phyloP scores from a whole-genome alignment of 257 asterid genomes.

The Salvia rosmarinus region DNA sequence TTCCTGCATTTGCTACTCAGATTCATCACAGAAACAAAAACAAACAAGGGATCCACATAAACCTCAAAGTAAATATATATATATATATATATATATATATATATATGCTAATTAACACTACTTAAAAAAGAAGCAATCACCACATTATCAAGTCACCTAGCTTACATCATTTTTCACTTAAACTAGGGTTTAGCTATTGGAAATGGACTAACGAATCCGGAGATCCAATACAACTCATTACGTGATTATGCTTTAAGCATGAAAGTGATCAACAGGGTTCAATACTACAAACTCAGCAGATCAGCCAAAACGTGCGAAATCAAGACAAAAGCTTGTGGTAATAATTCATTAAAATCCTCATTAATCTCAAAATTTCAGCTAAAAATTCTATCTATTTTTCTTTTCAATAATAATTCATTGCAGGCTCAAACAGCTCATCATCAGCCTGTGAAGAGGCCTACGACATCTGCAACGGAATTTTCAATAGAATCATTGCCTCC shows the following conservation, averaged over 20 bases:
- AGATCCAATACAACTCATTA: slow-evolving; percentile 49
- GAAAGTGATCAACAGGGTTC: slow-evolving; percentile 39
- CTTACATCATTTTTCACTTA: too few relatives aligned
- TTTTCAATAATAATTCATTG: slow-evolving; percentile 3
- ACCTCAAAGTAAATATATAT: too few relatives aligned
- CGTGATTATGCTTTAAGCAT: slow-evolving; percentile 50
- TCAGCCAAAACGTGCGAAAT: slow-evolving; percentile 31
- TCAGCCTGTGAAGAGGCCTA: slow-evolving; percentile 35
- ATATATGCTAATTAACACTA: too few relatives aligned
- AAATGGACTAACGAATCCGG: slow-evolving; percentile 56
- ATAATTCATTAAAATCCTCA: background rate
- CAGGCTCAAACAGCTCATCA: slow-evolving; percentile 34
- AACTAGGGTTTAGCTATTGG: slow-evolving; percentile 51
- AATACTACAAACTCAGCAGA: slow-evolving; percentile 28
- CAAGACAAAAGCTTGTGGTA: slow-evolving; percentile 44
- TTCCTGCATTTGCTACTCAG: slow-evolving; percentile 40
- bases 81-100: too few relatives aligned
- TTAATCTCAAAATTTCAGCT: background rate
- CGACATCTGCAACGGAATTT: slow-evolving; percentile 37
- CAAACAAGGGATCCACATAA: slow-evolving; percentile 26
- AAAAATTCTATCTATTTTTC: background rate
- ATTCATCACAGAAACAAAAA: slow-evolving; percentile 41
- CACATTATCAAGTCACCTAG: too few relatives aligned
- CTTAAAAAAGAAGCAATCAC: too few relatives aligned
- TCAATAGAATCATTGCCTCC: slow-evolving; percentile 30